These are phyloP conservation scores for Chlorella sp. DNA, from an alignment of 139 green algal genomes.

Conservation along the genomic window DNA sequence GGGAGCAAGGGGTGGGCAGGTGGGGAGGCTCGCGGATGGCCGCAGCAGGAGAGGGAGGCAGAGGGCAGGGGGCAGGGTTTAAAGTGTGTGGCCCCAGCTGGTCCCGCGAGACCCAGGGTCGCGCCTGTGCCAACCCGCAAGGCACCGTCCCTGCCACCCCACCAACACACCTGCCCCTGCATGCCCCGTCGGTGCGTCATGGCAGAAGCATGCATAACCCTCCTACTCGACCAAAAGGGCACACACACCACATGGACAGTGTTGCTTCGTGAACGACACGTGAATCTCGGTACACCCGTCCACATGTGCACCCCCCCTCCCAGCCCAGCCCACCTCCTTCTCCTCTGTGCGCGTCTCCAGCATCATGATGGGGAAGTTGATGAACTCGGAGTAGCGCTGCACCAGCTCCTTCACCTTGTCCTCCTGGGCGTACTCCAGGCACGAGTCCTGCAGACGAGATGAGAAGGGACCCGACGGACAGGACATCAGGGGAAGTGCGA, in stretches of 20 bases:
- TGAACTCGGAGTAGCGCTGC: slow-evolving; percentile 93
- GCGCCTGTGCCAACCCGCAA: neutral
- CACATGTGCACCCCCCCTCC: neutral
- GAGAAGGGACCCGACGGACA: neutral
- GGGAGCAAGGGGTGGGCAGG: neutral
- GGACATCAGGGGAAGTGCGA: neutral
- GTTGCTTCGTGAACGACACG: too few relatives aligned
- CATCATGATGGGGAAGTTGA: slow-evolving; percentile 97
- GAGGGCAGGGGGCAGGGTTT: too few relatives aligned
- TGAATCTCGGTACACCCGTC: too few relatives aligned
- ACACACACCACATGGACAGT: too few relatives aligned
- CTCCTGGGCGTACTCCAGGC: slow-evolving; percentile 77
- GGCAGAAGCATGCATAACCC: too few relatives aligned
- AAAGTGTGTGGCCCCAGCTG: too few relatives aligned
- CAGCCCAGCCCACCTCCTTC: slow-evolving; percentile 23
- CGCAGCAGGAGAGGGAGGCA: too few relatives aligned
- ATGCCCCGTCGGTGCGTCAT: too few relatives aligned
- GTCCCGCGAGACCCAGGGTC: neutral
- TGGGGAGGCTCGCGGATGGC: neutral
- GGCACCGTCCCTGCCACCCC: neutral
- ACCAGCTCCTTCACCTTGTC: slow-evolving; percentile 84
- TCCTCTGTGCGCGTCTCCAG: slow-evolving; percentile 39
- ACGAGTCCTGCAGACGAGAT: slow-evolving; percentile 45
- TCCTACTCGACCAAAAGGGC: too few relatives aligned
- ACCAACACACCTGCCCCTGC: neutral